Conservation (phyloP, 2,329 filamentous ascomycete species). For the Daldinia sp. region DNA sequence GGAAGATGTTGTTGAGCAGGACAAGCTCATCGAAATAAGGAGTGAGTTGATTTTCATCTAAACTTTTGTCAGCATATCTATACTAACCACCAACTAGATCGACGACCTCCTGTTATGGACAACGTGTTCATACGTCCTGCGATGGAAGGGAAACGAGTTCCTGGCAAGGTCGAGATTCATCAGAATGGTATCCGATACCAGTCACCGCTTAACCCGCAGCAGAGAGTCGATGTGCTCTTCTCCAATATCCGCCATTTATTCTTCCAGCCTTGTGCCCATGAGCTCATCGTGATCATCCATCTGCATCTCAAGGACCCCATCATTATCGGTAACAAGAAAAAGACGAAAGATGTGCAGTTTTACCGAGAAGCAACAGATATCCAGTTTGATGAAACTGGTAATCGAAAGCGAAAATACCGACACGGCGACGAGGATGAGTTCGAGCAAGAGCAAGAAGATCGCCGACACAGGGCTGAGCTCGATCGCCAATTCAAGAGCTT, state of each 20-base stretch:
- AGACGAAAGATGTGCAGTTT: slow-evolving; percentile 98
- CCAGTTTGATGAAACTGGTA: slow-evolving; percentile 98
- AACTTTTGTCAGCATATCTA: slow-evolving; percentile 7
- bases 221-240: slow-evolving; percentile 93
- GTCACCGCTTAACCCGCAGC: slow-evolving; percentile 81
- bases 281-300: slow-evolving; percentile 97
- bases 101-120: slow-evolving; percentile 88
- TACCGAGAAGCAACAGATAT: slow-evolving; percentile 98
- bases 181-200: slow-evolving; percentile 98
- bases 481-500: slow-evolving; percentile 97
- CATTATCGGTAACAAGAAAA: slow-evolving; percentile 96
- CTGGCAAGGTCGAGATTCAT: slow-evolving; percentile 96
- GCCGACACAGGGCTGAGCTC: slow-evolving; percentile 87
- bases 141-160: slow-evolving; percentile 95
- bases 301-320: slow-evolving; percentile 98
- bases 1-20: slow-evolving; percentile 98
- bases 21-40: slow-evolving; percentile 94
- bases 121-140: slow-evolving; percentile 96
- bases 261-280: slow-evolving; percentile 97
- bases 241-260: slow-evolving; percentile 99
- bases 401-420: slow-evolving; percentile 95
- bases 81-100: slow-evolving; percentile 72
- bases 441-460: slow-evolving; percentile 97
- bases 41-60: slow-evolving; percentile 66
- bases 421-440: slow-evolving; percentile 99